A percentile compares a stretch with the other conserved stretches of the same genome.
Conservation (phyloP, 129 eudicot species). For the Flaveria bidentis region DNA sequence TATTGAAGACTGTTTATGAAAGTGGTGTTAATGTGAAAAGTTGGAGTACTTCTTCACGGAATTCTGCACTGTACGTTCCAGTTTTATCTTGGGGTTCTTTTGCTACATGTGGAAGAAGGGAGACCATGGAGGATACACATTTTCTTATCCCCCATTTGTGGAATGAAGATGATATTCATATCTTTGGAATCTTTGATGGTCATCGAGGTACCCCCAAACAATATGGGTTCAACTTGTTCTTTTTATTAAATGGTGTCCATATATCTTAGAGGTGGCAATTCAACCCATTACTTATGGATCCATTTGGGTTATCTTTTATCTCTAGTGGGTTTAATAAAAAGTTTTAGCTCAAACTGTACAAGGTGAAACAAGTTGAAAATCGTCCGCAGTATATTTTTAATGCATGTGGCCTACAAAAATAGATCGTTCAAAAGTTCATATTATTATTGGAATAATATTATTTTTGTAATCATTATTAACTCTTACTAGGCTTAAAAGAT, state of each 20-base stretch:
- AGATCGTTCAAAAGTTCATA: neutral
- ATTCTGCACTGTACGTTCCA: constrained; percentile 50
- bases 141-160: constrained; percentile 71
- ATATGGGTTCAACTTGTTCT: constrained; percentile 3
- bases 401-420: neutral
- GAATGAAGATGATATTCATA: constrained; percentile 56
- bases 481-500: neutral
- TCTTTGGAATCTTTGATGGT: constrained; percentile 92
- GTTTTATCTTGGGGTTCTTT: constrained; percentile 87
- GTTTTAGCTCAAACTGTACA: neutral
- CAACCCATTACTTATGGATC: neutral
- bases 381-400: neutral
- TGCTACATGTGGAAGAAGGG: constrained; percentile 95
- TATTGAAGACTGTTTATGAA: constrained; percentile 34
- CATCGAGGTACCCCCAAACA: constrained; percentile 72
- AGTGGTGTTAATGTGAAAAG: constrained; percentile 30
- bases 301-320: constrained; percentile 1
- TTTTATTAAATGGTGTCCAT: neutral
- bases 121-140: constrained; percentile 95
- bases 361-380: neutral
- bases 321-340: neutral
- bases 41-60: constrained; percentile 34
- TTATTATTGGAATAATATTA: neutral
- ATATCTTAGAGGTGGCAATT: neutral
- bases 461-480: neutral